Base-by-base conservation (phyloP, 1,284 basidiomycete species). In the Exobasidium cylindrosporum region DNA sequence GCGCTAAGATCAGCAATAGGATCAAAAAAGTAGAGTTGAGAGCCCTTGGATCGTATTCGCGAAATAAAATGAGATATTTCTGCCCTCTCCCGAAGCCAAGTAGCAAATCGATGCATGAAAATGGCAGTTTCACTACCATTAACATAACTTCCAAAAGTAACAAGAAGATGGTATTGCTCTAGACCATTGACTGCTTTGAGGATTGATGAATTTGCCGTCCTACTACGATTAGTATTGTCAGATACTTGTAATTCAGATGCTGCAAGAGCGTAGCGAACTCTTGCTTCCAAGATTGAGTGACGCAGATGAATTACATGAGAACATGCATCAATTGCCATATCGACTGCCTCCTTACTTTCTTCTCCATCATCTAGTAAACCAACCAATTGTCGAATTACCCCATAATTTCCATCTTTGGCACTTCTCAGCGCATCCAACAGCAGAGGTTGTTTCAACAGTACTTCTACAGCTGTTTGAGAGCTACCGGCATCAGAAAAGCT, bases 121-220 rank as follows among this genome's bases (percentile, higher is more conserved):
- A 82, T 81, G 17, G 85, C 84, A 11, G 86, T 85, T 32, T 86
- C 83, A 65, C 82, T 82, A 17, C 85, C 84, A 58, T 93, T 90
- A 6, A 96, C 88, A 72, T 92, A 99, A 65, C 88, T 91, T 1
- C 93, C 89, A 76, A 97, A 98, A 0, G 91, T 90, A 63, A 98
- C 90, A 65, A 95, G 86, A 82, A 97, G 97, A 82, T 96, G 97
- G 78, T 86, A 86, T 67, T 84, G 83, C 68, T 86, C 85, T 26
- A 86, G 81, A 3, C 83, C 69, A 57, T 74, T 75, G 46, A 66
- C 67, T 6, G 77, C 77, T 40, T 70, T 72, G 30, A 69, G 62
- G 52, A 79, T 67, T 26, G 70, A 70, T n/a, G 1, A 68, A 46
- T 14, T 70, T 65, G 30, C 47, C 13, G 52, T 56, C 14, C 30